Evolutionary conservation across 139 green algal genomes (phyloP), one percentile per base, ranked within the genome.

Genomic region (Chlorella sp.): DNA sequence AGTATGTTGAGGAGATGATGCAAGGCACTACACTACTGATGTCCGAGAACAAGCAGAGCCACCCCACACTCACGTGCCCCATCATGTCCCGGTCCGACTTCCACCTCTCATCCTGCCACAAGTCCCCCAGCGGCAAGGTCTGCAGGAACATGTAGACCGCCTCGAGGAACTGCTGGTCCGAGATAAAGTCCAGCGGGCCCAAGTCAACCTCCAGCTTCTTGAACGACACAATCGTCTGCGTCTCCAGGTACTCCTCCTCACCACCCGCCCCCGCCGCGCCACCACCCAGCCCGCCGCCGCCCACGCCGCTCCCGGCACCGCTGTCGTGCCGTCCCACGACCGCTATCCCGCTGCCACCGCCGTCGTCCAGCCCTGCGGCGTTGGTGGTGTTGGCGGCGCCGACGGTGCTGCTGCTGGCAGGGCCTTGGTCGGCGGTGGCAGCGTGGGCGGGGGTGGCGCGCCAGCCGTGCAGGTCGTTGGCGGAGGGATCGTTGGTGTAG

Each of bases 61-160:
- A n/a, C n/a, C n/a, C n/a, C n/a, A n/a, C n/a, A n/a, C n/a, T n/a
- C n/a, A n/a, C n/a, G n/a, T n/a, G n/a, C n/a, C n/a, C n/a, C n/a
- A 80, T 77, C 33, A 65, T 26, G 2, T 78, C 81, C 29, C 86
- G 67, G 20, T 78, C 84, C 70, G 82, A 70, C 71, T 84, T 81
- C 91, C 90, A 95, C 0, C 73, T 76, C 27, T 73, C 69, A 70
- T 91, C 86, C 83, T 94, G 88, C 80, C 77, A 88, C 6, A 95
- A 61, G 73, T 95, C 88, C 10, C 77, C 77, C 31, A 86, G 72
- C 26, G 91, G 91, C 36, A 96, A 73, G 17, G 71, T 86, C 27
- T 87, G 81, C 3, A 92, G 27, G 71, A 92, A 96, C 62, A 84
- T 70, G 29, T 92, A 85, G 14, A 94, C 35, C 1, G 83, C 88